These are phyloP conservation scores for Hansenula lynferdii DNA, from an alignment of 1,139 yeast genomes.

Conservation along the genomic window DNA sequence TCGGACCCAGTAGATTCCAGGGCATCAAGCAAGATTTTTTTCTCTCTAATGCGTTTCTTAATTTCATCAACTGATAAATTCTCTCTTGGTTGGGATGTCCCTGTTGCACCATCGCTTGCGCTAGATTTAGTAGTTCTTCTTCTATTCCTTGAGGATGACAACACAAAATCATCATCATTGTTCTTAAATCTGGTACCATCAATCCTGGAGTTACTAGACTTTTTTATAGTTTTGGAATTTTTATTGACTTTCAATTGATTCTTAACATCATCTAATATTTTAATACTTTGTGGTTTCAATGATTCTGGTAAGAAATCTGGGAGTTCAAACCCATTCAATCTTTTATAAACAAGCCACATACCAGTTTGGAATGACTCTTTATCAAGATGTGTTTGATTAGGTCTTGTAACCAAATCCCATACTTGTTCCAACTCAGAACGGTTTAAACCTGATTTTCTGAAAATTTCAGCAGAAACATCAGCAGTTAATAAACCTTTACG, in stretches of 20 bases:
- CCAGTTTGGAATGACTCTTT: constrained; percentile 80
- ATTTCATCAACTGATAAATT: constrained; percentile 38
- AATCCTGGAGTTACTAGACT: constrained; percentile 18
- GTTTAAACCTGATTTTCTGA: constrained; percentile 84
- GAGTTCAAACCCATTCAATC: constrained; percentile 67
- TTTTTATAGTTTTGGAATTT: constrained; percentile 11
- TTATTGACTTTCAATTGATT: constrained; percentile 35
- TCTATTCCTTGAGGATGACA: constrained; percentile 21
- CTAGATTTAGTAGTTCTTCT: constrained; percentile 15
- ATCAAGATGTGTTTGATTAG: constrained; percentile 67
- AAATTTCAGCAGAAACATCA: constrained; percentile 76
- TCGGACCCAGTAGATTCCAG: constrained; percentile 24
- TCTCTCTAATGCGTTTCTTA: constrained; percentile 55
- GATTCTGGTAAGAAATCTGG: constrained; percentile 74
- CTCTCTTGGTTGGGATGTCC: constrained; percentile 9
- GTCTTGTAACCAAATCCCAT: constrained; percentile 78
- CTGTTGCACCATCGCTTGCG: constrained; percentile 1
- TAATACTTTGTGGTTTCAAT: constrained; percentile 76
- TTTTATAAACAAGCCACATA: constrained; percentile 75
- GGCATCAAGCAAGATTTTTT: constrained; percentile 55
- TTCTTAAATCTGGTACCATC: constrained; percentile 28
- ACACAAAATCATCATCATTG: constrained; percentile 36
- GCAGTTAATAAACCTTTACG: constrained; percentile 73
- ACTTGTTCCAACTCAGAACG: constrained; percentile 83
- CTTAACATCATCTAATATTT: constrained; percentile 51